Conservation (phyloP, 768 basidiomycete species). For the Boletus barrowsii region DNA sequence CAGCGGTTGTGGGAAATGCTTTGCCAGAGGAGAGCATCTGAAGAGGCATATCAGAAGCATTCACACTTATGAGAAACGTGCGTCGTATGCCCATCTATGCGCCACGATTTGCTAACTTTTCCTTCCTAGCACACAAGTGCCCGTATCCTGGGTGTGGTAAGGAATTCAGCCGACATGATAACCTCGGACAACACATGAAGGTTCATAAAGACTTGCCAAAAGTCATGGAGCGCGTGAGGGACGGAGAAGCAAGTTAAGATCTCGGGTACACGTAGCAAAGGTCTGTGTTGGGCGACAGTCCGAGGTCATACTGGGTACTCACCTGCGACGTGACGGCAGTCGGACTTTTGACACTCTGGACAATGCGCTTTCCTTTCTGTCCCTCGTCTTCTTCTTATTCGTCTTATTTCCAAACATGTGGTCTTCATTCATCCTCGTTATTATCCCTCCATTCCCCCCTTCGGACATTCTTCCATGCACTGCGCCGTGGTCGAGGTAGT, state of each 20-base stretch:
- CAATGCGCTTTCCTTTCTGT: slow-evolving; percentile 24
- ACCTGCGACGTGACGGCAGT: slow-evolving; percentile 22
- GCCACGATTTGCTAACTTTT: slow-evolving; percentile 9
- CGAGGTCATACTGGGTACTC: slow-evolving; percentile 22
- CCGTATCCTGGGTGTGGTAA: slow-evolving; percentile 77
- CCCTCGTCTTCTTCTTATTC: slow-evolving; percentile 17
- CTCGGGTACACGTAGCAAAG: slow-evolving; percentile 6
- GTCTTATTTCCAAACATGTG: slow-evolving; percentile 25
- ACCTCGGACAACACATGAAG: slow-evolving; percentile 85
- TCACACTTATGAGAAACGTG: slow-evolving; percentile 91
- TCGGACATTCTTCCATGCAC: slow-evolving; percentile 24
- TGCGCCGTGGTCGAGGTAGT: slow-evolving; percentile 18
- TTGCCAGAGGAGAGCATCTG: slow-evolving; percentile 84
- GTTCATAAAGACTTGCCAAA: slow-evolving; percentile 55
- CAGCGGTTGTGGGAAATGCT: slow-evolving; percentile 82
- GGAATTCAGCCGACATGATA: slow-evolving; percentile 85
- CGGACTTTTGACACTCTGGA: slow-evolving; percentile 25
- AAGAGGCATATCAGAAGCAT: slow-evolving; percentile 87
- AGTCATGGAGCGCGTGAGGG: slow-evolving; percentile 24
- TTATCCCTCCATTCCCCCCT: slow-evolving; percentile 17
- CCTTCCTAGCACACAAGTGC: slow-evolving; percentile 68
- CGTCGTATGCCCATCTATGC: slow-evolving; percentile 26
- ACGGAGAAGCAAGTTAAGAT: slow-evolving; percentile 15
- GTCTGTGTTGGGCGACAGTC: slow-evolving; percentile 19
- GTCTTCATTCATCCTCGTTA: slow-evolving; percentile 19